Base-by-base conservation (phyloP, 2,329 filamentous ascomycete genomes). In the Alternaria novae-zelandiae region DNA sequence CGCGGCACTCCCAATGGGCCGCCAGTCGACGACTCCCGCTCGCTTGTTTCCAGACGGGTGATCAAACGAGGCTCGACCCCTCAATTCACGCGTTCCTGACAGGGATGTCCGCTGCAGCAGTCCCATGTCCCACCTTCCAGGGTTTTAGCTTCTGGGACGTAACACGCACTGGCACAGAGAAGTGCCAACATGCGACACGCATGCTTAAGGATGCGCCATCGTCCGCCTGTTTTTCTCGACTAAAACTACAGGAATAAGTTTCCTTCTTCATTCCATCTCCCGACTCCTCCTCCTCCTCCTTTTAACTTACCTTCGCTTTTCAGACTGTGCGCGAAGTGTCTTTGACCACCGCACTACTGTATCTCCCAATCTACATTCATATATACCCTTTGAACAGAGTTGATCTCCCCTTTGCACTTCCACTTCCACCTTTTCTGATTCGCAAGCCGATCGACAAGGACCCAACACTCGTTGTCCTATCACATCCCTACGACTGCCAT, bases 41-140 rank as follows among this genome's bases (percentile, higher is more conserved):
- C 68, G 66, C 72, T 69, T 73, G 70, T 73, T 75, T 71, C 68
- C 51, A 57, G 55, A 56, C 60, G 50, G 72, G 53, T 66, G 74
- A 76, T 76, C 74, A 76, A 70, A 76, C 74, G 55, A 41, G 63
- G 59, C 61, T 57, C 57, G 28, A 49, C 54, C 51, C 51, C 55
- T 59, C 59, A 49, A 57, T 63, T 46, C 46, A 56, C 56, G 63
- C 59, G 51, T 63, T 60, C 55, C 51, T 59, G 57, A 41, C 60
- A 62, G 55, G 60, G 54, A 54, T 62, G 36, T 21, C 20, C 26
- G 60, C 60, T 54, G 60, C 46, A 41, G 36, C 36, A 17, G 36
- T 36, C 36, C 36, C 36, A 41, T 41, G 36, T 49, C 41, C 49
- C 23, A 21, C 41, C 17, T 47, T 49, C 25, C 53, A 32, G 54